Conservation (phyloP, 2,329 filamentous ascomycete genomes). For the Calonectria pseudoturangicola region DNA sequence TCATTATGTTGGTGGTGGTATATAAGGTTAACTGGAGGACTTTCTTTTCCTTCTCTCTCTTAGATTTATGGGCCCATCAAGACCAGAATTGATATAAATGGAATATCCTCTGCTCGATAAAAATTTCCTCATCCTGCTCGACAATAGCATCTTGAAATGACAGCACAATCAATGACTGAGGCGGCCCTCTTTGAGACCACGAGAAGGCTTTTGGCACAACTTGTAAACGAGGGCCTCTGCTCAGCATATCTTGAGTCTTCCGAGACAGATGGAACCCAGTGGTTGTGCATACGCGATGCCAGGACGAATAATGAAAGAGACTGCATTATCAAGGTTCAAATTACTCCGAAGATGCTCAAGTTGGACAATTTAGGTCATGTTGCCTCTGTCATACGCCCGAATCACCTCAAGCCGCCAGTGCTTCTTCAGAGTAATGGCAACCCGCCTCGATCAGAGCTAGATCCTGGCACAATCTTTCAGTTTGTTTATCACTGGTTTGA, state of each 20-base stretch:
- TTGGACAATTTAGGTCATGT: not conserved
- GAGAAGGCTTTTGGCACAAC: not conserved
- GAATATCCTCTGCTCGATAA: too few relatives aligned
- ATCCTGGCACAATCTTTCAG: not conserved
- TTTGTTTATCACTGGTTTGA: not conserved
- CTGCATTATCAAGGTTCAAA: not conserved
- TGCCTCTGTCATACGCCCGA: not conserved
- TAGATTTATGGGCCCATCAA: too few relatives aligned
- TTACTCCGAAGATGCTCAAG: not conserved
- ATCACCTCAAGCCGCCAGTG: not conserved
- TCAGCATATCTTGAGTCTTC: not conserved
- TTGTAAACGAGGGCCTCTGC: not conserved
- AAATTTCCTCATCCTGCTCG: too few relatives aligned
- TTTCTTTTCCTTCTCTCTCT: too few relatives aligned
- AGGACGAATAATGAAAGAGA: not conserved
- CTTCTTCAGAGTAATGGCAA: not conserved
- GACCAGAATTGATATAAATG: too few relatives aligned
- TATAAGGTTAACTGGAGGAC: too few relatives aligned
- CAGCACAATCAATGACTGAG: not conserved
- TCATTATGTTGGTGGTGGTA: too few relatives aligned
- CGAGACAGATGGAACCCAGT: not conserved
- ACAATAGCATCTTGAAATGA: not conserved
- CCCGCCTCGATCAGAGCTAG: not conserved
- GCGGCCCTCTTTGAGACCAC: not conserved
- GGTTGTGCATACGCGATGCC: not conserved